phyloP scores from a whole-genome alignment of 1,284 basidiomycete genomes.

The Cutaneotrichosporon mucoides region DNA sequence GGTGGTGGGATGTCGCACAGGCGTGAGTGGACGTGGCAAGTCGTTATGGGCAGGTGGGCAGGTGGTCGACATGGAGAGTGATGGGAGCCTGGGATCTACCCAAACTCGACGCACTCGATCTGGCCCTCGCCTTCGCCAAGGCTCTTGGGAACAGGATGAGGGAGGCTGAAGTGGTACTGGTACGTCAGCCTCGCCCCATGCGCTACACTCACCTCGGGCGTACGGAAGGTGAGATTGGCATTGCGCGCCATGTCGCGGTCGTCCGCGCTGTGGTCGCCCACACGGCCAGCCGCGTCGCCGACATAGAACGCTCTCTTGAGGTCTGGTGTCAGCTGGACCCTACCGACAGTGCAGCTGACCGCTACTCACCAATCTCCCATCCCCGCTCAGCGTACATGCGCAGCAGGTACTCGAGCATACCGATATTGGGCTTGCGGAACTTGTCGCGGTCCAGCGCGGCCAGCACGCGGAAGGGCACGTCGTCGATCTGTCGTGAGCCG shows the following conservation, averaged over 20 bases:
- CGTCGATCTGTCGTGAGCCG: constrained; percentile 19
- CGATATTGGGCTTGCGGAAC: constrained; percentile 80
- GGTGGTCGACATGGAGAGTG: no score
- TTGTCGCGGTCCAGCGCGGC: constrained; percentile 63
- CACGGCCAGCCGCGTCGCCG: constrained; percentile 69
- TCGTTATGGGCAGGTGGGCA: no score
- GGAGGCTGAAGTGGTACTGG: constrained; percentile 1
- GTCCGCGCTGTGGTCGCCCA: constrained; percentile 50
- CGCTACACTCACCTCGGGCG: constrained; percentile 53
- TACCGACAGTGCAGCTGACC: not conserved
- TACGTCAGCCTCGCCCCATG: not conserved
- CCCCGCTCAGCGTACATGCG: constrained; percentile 59
- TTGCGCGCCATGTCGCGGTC: constrained; percentile 77
- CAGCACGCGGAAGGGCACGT: constrained; percentile 70
- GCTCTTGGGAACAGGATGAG: not conserved
- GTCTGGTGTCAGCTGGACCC: constrained; percentile 53
- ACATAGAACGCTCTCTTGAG: constrained; percentile 67
- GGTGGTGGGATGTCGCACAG: not conserved
- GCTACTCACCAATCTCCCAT: constrained; percentile 64
- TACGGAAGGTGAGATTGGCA: constrained; percentile 65
- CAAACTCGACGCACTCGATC: no score
- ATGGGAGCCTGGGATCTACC: no score
- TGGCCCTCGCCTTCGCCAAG: no score
- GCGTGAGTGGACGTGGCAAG: no score
- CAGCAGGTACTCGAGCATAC: constrained; percentile 76